These are phyloP conservation scores for Fusarium begoniae DNA, from an alignment of 2,329 filamentous ascomycete species.

Conservation along the genomic window DNA sequence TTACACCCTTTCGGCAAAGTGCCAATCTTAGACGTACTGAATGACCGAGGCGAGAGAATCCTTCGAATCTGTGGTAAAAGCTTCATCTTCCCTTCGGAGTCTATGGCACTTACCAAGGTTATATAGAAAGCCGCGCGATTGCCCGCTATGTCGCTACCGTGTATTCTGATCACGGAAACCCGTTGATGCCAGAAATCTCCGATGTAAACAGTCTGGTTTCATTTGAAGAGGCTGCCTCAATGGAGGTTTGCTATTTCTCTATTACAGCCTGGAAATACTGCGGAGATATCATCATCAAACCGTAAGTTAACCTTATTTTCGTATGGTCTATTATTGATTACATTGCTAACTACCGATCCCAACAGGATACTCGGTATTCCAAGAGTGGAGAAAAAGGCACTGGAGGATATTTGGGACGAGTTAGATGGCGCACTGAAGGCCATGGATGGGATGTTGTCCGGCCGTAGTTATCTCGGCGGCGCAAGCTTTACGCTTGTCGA, in stretches of 20 bases:
- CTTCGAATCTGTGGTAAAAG: neutral
- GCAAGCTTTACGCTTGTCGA: rapidly evolving
- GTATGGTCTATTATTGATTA: rapidly evolving
- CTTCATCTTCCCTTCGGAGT: too few species aligned
- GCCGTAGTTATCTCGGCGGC: neutral
- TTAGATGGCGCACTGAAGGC: rapidly evolving
- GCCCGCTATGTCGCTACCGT: neutral
- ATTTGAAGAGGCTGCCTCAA: neutral
- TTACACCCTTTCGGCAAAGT: neutral
- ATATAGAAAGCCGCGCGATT: neutral
- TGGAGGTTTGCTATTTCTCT: neutral
- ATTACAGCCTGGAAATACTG: neutral
- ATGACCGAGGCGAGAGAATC: rapidly evolving
- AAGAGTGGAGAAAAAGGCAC: rapidly evolving
- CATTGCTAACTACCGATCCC: rapidly evolving
- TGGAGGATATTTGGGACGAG: neutral
- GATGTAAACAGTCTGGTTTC: rapidly evolving
- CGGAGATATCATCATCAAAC: neutral
- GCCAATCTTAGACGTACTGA: rapidly evolving
- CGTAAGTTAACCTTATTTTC: neutral
- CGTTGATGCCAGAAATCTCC: rapidly evolving
- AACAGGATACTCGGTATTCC: neutral
- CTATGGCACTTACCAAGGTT: rapidly evolving
- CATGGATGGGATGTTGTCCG: neutral
- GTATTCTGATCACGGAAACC: too few species aligned